Base-by-base conservation (phyloP, 768 basidiomycete species). In the Clavaria fumosa region DNA sequence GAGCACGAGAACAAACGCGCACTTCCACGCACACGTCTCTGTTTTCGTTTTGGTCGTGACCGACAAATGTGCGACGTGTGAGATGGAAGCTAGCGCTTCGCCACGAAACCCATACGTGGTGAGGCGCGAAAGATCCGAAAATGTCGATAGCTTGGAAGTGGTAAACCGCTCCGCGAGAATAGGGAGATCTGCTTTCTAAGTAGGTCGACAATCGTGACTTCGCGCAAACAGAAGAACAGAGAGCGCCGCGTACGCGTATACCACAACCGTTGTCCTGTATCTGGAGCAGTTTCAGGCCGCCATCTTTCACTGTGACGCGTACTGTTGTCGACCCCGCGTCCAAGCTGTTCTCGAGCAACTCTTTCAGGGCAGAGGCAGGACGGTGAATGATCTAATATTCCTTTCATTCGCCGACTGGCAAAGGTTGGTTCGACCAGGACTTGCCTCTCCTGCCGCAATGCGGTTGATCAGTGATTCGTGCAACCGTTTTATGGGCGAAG, bases 201-300 rank as follows among this genome's bases (percentile, higher is more conserved):
- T 41, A 15, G 31, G 23, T 10, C 12, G 39, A 21, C 7, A n/a
- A 9, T 28, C 35, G 23, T 21, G 2, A 35, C 28, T 28, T 4
- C 35, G 14, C n/a, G n/a, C n/a, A n/a, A n/a, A 28, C 3, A 39
- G 17, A 21, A 7, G 4, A 26, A 15, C 40, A 9, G n/a, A 33
- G 27, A 18, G 23, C 18, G 15, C 20, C 21, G 60, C 78, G 51
- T 49, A 89, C 90, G 33, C 81, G 71, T 50, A 97, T 96, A 2
- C 93, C 95, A 56, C 75, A 84, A 0, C 95, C 93, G 52, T 99
- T 95, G 52, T 99, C 95, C 50, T 90, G 84, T 37, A 97, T 91
- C 57, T 95, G 88, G 24, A 97, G 68, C 11, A 91, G 61, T 53
- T 93, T 97, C 63, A 96, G 62, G 3, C 95, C 95, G 1, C 93